Base-by-base conservation (phyloP, 164 flowering plant species). In the Annona squamosa region DNA sequence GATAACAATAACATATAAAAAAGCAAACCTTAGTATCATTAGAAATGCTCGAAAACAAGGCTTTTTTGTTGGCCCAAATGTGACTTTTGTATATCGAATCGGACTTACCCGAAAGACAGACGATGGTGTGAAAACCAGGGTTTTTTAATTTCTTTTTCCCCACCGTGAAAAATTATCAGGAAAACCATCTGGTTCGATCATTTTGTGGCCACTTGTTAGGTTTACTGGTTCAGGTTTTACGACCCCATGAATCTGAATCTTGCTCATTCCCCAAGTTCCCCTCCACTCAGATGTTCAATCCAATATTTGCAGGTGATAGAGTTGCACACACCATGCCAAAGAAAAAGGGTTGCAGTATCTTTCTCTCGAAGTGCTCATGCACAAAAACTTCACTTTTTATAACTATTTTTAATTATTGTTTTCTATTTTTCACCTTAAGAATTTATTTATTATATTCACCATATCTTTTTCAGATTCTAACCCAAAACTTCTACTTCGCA, bases 1-100 rank as follows among this genome's bases (percentile, higher is more conserved):
- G 66, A 45, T 67, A 72, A 59, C 45, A 71, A 42, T 56, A 76
- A 57, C n/a, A 18, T 4, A 2, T 6, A 66, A 67, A 52, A 9
- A 16, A 0, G 13, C 13, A 52, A 52, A 9, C 9, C 9, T 52
- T 6, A 9, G 9, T 52, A 52, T 52, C 59, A 52, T 52, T 10
- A 52, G 13, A 52, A 52, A 10, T 52, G 17, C 13, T 7, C 59
- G 13, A 10, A 52, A 9, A 52, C 59, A 52, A 52, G 13, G 13
- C 59, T 52, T 52, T 52, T 10, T 48, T 48, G 2, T 4, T 6
- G 9, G 59, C 17, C 9, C 9, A 6, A 10, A 3, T 52, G 17
- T 52, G 13, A 52, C 9, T 52, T 52, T 16, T 52, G 13, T 52
- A 52, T 10, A 5, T 26, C 37, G 59, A 2, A 52, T 52, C 13